phyloP scores from a whole-genome alignment of 345 rosid genomes.

The Eutrema japonicum region DNA sequence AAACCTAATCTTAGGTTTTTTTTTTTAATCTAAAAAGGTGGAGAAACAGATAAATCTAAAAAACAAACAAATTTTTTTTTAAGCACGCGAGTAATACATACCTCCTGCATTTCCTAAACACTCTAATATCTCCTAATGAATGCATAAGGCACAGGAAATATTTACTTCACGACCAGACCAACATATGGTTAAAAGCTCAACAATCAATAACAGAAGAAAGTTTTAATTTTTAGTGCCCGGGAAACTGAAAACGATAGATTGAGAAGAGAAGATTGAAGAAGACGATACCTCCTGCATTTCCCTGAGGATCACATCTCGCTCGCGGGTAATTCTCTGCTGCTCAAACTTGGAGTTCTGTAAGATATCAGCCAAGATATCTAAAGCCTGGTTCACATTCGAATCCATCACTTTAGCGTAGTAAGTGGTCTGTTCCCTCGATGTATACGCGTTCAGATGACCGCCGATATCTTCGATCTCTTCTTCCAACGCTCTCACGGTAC shows the following conservation, averaged over 20 bases:
- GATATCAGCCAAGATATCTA: conserved; percentile 88
- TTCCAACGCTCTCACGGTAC: conserved; percentile 64
- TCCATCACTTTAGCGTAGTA: conserved; percentile 92
- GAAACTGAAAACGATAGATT: too few relatives aligned
- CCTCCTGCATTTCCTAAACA: neutral
- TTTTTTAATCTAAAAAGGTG: too few relatives aligned
- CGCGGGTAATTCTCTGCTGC: conserved; percentile 65
- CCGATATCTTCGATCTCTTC: conserved; percentile 98
- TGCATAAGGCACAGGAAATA: neutral
- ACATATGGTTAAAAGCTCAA: neutral
- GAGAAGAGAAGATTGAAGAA: neutral
- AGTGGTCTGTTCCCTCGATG: conserved; percentile 94
- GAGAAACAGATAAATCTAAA: too few relatives aligned
- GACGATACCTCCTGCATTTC: conserved; percentile 80
- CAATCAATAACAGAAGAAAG: neutral
- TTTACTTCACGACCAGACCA: neutral
- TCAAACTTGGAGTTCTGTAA: conserved; percentile 87
- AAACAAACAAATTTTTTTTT: too few relatives aligned
- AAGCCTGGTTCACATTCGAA: conserved; percentile 65
- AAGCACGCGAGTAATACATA: too few relatives aligned
- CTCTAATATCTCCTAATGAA: neutral
- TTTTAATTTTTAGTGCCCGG: neutral
- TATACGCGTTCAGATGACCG: conserved; percentile 93
- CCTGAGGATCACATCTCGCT: conserved; percentile 71
- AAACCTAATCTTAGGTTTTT: too few relatives aligned